Conservation (phyloP, 2,329 filamentous ascomycete genomes). For the Hortaea sp. region DNA sequence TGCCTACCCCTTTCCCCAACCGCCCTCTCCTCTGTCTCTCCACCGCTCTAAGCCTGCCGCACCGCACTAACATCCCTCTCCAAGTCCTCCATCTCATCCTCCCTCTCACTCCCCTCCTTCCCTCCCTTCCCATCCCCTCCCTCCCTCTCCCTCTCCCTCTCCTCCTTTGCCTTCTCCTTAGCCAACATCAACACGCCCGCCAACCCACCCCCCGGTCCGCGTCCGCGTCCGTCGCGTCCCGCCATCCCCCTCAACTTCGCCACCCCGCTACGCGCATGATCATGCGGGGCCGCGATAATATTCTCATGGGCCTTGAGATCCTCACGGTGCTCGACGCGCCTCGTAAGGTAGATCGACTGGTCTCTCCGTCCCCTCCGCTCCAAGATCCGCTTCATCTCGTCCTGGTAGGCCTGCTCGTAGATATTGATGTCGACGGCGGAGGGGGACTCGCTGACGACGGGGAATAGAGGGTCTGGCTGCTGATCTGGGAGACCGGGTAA, state of each 20-base stretch:
- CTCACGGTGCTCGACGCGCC: slow-evolving; percentile 38
- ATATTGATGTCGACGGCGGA: slow-evolving; percentile 76
- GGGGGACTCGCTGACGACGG: slow-evolving; percentile 70
- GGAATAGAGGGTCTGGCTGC: background rate
- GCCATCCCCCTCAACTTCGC: background rate
- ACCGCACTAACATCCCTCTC: too few species aligned
- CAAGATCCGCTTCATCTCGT: slow-evolving; percentile 66
- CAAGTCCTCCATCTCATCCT: too few species aligned
- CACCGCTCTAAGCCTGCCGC: too few species aligned
- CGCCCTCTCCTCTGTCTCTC: too few species aligned
- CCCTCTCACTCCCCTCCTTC: background rate
- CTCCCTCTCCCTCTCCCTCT: background rate
- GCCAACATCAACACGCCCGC: slow-evolving; percentile 2
- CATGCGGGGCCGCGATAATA: slow-evolving; percentile 11
- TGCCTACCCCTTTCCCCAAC: too few species aligned
- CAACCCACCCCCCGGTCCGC: background rate
- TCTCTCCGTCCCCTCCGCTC: slow-evolving; percentile 25
- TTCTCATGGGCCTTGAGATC: slow-evolving; percentile 23
- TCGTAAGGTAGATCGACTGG: slow-evolving; percentile 47
- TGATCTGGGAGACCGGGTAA: background rate
- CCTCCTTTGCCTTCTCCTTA: slow-evolving; percentile 1
- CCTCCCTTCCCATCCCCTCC: background rate
- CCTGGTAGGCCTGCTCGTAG: slow-evolving; percentile 78
- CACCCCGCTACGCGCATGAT: background rate
- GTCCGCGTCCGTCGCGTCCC: background rate